phyloP scores from a whole-genome alignment of 305 asterid genomes.

The Fraxinus paxiana region DNA sequence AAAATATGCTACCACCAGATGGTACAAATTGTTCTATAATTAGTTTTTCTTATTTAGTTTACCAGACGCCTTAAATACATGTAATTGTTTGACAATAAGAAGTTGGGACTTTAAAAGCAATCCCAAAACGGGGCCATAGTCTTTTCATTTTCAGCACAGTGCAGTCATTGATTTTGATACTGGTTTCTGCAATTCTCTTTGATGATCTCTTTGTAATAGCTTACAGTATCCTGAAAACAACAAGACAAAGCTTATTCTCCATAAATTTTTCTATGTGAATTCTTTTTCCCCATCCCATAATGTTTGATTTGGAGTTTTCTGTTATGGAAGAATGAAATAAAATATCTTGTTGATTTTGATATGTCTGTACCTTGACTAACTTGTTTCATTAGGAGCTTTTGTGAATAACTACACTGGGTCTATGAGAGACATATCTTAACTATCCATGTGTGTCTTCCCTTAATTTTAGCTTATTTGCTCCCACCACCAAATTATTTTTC shows the following conservation, averaged over 20 bases:
- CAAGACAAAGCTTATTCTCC: not conserved
- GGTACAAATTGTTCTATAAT: not conserved
- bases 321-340: not conserved
- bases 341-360: not conserved
- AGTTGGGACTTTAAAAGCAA: not conserved
- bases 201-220: not conserved
- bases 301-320: not conserved
- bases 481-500: not conserved
- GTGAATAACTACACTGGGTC: not conserved
- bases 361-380: not conserved
- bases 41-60: not conserved
- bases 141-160: not conserved
- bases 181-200: not conserved
- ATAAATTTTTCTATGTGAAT: not conserved
- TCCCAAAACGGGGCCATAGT: not conserved
- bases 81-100: not conserved
- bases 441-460: not conserved
- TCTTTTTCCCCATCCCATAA: not conserved
- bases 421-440: not conserved
- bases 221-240: not conserved
- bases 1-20: not conserved
- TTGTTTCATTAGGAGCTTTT: not conserved
- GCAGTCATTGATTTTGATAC: not conserved
- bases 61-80: not conserved
- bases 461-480: not conserved